A percentile compares a stretch with the other conserved stretches of the same genome.
Evolutionary conservation across 2,329 filamentous ascomycete species (phyloP).

Genomic region (Aspergillaceae sp.): DNA sequence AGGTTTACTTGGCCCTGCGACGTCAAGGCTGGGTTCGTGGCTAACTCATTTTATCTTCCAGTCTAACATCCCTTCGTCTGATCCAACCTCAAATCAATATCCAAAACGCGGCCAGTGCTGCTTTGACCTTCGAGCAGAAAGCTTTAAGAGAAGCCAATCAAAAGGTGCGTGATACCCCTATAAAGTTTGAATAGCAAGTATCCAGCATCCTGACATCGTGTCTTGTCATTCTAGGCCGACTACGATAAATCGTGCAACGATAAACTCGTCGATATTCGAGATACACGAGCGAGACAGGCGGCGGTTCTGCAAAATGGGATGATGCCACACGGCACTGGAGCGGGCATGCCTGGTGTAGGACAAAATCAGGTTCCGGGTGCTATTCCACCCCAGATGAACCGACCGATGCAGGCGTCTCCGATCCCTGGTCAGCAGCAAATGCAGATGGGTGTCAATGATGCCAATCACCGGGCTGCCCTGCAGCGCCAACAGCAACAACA

Average conservation of each 20-base stretch:
- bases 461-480: slow-evolving; percentile 24
- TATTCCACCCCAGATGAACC: slow-evolving; percentile 44
- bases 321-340: slow-evolving; percentile 26
- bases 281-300: slow-evolving; percentile 37
- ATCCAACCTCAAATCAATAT: slow-evolving; percentile 36
- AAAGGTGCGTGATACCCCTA: slow-evolving; percentile 14
- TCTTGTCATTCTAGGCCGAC: slow-evolving; percentile 21
- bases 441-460: slow-evolving; percentile 27
- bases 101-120: slow-evolving; percentile 31
- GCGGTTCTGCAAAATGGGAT: slow-evolving; percentile 33
- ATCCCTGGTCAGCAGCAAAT: slow-evolving; percentile 35
- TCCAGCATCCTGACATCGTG: not conserved
- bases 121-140: slow-evolving; percentile 38
- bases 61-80: slow-evolving; percentile 33
- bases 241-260: slow-evolving; percentile 38
- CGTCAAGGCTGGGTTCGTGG: not conserved
- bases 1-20: slow-evolving; percentile 10
- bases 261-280: slow-evolving; percentile 38
- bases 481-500: slow-evolving; percentile 18
- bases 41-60: slow-evolving; percentile 1
- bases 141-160: slow-evolving; percentile 35
- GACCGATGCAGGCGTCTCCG: slow-evolving; percentile 43
- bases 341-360: slow-evolving; percentile 23
- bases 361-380: slow-evolving; percentile 37
- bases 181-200: not conserved